Conservation (phyloP, 164 flowering plant genomes). For the Malania oleifera region DNA sequence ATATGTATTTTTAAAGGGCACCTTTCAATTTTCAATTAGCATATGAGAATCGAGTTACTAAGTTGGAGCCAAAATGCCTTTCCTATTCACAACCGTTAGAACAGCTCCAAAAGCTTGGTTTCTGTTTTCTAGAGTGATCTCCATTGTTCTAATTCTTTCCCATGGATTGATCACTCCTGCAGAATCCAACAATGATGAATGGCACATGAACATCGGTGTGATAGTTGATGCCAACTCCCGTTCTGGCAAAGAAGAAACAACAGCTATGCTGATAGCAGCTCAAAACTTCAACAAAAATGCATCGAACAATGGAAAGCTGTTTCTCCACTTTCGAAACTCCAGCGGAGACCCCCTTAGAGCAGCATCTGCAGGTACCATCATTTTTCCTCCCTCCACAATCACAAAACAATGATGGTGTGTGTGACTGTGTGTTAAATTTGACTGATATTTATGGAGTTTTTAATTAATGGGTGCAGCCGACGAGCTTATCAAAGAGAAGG, state of each 20-base stretch:
- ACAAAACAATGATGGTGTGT: no score
- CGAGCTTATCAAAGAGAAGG: conserved; percentile 20
- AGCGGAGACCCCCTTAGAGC: conserved; percentile 22
- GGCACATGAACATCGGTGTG: conserved; percentile 23
- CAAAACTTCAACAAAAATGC: conserved; percentile 12
- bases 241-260: conserved; percentile 31
- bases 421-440: background rate
- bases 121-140: conserved; percentile 2
- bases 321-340: conserved; percentile 21
- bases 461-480: conserved; percentile 21
- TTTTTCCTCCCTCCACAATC: no score
- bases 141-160: conserved; percentile 7
- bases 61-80: conserved; percentile 12
- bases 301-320: conserved; percentile 12
- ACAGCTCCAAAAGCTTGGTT: background rate
- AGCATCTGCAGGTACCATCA: conserved; percentile 22
- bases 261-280: conserved; percentile 36
- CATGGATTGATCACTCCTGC: conserved; percentile 10
- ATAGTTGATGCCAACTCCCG: conserved; percentile 25
- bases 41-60: no score
- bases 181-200: background rate
- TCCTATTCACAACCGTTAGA: background rate
- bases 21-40: no score
- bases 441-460: background rate
- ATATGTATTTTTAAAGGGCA: no score